phyloP scores from a whole-genome alignment of 163 green algal species.

The Prototheca cutis region DNA sequence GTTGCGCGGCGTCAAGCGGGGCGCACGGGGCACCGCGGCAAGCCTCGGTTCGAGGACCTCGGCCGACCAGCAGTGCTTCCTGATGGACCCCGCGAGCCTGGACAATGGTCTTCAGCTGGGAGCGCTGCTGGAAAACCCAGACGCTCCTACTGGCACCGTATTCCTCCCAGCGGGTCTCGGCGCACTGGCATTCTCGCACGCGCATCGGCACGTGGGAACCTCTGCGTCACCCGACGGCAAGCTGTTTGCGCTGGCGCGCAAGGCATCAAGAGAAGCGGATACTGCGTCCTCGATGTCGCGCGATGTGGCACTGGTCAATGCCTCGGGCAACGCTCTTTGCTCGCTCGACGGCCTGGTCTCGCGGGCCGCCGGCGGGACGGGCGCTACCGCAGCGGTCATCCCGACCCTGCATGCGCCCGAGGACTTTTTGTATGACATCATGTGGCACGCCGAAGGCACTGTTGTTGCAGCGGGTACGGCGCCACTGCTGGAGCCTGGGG shows the following conservation, averaged over 20 bases:
- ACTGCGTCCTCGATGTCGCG: constrained; percentile 8
- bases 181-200: constrained; percentile 3
- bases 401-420: neutral
- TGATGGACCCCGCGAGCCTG: constrained; percentile 27
- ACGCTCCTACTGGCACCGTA: neutral
- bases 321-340: constrained; percentile 2
- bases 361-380: neutral
- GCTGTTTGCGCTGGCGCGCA: too few species aligned
- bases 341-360: constrained; percentile 16
- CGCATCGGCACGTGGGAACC: neutral
- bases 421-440: constrained; percentile 24
- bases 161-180: constrained; percentile 26
- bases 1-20: constrained; percentile 15
- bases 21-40: neutral
- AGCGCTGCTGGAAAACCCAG: constrained; percentile 12
- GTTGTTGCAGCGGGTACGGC: too few species aligned
- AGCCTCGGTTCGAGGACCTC: neutral
- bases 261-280: too few species aligned
- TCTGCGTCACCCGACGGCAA: too few species aligned
- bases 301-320: constrained; percentile 9
- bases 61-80: constrained; percentile 10
- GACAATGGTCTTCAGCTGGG: constrained; percentile 46
- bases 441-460: constrained; percentile 6
- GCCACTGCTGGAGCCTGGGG: too few species aligned
- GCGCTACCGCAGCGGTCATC: neutral